Evolutionary conservation across 345 rosid species (phyloP).

Genomic region (Acer campestre): DNA sequence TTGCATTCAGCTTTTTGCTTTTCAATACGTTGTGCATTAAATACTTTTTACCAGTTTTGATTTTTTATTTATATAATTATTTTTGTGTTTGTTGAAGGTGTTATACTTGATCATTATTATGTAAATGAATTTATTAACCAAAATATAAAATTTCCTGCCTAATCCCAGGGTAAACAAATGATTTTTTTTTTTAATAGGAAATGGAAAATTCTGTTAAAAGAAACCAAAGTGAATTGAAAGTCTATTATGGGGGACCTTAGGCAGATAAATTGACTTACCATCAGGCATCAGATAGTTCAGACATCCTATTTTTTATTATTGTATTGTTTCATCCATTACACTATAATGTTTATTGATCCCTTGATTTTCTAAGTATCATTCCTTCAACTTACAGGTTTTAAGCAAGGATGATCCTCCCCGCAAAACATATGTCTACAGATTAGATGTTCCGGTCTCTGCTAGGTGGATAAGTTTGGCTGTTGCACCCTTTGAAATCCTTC

Average conservation of each 20-base stretch:
- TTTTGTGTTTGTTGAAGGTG: background rate
- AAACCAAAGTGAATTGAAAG: background rate
- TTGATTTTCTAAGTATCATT: background rate
- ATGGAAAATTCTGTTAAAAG: background rate
- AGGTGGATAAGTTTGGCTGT: slow-evolving; percentile 88
- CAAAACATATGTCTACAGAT: slow-evolving; percentile 80
- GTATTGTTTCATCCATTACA: background rate
- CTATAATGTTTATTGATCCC: slow-evolving; percentile 7
- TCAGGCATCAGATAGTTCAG: background rate
- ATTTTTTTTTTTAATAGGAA: background rate
- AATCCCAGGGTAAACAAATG: background rate
- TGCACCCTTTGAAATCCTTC: slow-evolving; percentile 83
- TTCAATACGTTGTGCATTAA: background rate
- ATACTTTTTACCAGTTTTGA: background rate
- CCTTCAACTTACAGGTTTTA: slow-evolving; percentile 55
- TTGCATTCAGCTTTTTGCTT: background rate
- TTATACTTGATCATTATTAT: background rate
- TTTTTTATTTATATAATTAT: background rate
- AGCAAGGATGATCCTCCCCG: slow-evolving; percentile 88
- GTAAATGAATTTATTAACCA: background rate
- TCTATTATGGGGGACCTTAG: background rate
- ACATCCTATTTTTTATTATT: background rate
- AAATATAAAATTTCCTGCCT: background rate
- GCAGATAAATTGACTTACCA: background rate
- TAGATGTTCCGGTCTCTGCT: slow-evolving; percentile 81